Percentiles rank a stretch among this genome's conserved stretches.
phyloP scores from a whole-genome alignment of 805 yeast genomes.

The Barnettozyma californica region DNA sequence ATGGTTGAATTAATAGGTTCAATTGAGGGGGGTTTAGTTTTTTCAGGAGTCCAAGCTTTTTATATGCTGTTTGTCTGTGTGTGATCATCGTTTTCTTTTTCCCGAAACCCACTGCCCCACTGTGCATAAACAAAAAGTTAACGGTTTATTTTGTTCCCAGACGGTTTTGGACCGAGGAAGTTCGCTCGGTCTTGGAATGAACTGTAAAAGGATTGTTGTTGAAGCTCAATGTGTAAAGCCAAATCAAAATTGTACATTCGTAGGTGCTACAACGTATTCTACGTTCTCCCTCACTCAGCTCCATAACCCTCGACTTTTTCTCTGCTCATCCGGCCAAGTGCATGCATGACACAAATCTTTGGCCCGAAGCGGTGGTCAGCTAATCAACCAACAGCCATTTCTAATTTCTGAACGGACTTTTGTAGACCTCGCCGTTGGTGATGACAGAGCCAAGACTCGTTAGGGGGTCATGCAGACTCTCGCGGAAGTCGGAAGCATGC shows the following conservation, averaged over 20 bases:
- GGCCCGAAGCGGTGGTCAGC: constrained; percentile 1
- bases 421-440: neutral
- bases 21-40: no score
- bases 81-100: neutral
- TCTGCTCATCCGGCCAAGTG: neutral
- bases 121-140: neutral
- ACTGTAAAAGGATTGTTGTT: no score
- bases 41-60: neutral
- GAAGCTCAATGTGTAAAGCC: neutral
- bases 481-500: neutral
- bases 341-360: neutral
- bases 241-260: no score
- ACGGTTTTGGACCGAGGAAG: neutral
- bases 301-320: neutral
- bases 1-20: no score
- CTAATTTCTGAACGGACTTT: neutral
- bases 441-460: neutral
- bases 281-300: neutral
- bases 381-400: neutral
- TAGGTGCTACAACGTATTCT: no score
- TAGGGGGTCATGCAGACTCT: neutral
- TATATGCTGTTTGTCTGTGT: neutral
- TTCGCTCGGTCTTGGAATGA: neutral
- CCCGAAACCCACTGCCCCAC: neutral
- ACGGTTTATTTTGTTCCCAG: neutral